A percentile compares a stretch with the other conserved stretches of the same genome.
Evolutionary conservation across 495 filamentous ascomycete genomes (phyloP).

Genomic region (Podospora pseudocomata): DNA sequence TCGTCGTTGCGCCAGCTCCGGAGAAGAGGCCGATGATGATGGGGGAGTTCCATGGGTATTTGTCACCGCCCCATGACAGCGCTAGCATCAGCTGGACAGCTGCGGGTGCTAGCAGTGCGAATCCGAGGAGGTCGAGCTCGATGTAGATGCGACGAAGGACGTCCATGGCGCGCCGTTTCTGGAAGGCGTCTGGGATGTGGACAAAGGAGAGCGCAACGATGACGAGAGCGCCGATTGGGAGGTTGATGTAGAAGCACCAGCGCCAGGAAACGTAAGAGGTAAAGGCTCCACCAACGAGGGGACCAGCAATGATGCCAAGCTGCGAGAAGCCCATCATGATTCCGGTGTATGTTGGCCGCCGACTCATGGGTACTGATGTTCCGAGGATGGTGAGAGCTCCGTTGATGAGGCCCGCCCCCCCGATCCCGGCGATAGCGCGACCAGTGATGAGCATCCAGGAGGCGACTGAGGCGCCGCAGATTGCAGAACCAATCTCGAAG

Average conservation of each 20-base stretch:
- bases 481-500: conserved; percentile 47
- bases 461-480: conserved; percentile 49
- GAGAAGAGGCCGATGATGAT: conserved; percentile 65
- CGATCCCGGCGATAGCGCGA: conserved; percentile 53
- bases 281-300: conserved; percentile 55
- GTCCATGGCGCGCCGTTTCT: conserved; percentile 36
- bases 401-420: conserved; percentile 39
- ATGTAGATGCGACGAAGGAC: conserved; percentile 37
- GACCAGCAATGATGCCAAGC: conserved; percentile 65
- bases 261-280: conserved; percentile 56
- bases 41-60: conserved; percentile 58
- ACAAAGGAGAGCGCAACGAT: conserved; percentile 53
- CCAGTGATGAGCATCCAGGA: conserved; percentile 52
- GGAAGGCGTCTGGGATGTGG: conserved; percentile 45
- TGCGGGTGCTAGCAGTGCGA: conserved; percentile 58
- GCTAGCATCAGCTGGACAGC: conserved; percentile 69
- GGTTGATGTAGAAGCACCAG: conserved; percentile 65
- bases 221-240: conserved; percentile 62
- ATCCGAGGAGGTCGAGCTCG: conserved; percentile 66
- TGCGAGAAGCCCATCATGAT: conserved; percentile 53
- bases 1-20: conserved; percentile 54
- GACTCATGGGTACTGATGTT: conserved; percentile 34
- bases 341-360: conserved; percentile 37
- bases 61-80: conserved; percentile 71
- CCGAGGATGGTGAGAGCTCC: conserved; percentile 38